A percentile compares a stretch with the other conserved stretches of the same genome.
phyloP scores from a whole-genome alignment of 2,329 filamentous ascomycete species.

The Thelonectria blattea region DNA sequence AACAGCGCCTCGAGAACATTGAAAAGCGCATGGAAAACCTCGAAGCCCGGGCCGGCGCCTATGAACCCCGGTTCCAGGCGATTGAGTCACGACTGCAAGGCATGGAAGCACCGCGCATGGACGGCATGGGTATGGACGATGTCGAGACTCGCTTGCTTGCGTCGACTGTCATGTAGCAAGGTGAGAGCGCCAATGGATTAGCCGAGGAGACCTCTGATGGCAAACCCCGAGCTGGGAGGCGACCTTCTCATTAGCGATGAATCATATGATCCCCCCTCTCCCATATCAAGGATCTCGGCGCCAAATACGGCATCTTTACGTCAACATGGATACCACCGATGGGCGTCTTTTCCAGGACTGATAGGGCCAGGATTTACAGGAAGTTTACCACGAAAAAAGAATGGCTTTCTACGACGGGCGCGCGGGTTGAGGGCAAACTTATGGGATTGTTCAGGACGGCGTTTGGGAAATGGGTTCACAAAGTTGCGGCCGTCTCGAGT shows the following conservation, averaged over 20 bases:
- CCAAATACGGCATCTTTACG: constrained; percentile 15
- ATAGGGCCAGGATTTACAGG: constrained; percentile 21
- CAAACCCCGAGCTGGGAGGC: constrained; percentile 18
- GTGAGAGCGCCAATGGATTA: constrained; percentile 21
- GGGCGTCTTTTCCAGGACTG: constrained; percentile 21
- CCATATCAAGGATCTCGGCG: constrained; percentile 1
- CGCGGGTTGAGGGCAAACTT: constrained; percentile 36
- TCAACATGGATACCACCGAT: constrained; percentile 10
- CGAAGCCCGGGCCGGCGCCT: constrained; percentile 51
- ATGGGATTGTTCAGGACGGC: constrained; percentile 38
- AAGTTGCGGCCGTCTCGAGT: constrained; percentile 35
- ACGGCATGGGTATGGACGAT: constrained; percentile 52
- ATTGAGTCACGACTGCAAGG: constrained; percentile 51
- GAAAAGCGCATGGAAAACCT: constrained; percentile 62
- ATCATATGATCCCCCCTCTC: background rate
- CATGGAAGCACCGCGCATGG: constrained; percentile 51
- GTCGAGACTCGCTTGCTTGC: constrained; percentile 52
- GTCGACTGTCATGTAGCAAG: constrained; percentile 51
- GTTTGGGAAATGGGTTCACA: constrained; percentile 38
- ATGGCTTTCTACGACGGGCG: constrained; percentile 27
- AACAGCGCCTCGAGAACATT: constrained; percentile 56
- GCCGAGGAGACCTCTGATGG: constrained; percentile 1
- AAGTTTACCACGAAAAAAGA: constrained; percentile 21
- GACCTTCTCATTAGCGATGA: constrained; percentile 1
- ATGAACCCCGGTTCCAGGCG: constrained; percentile 53